Evolutionary conservation across 164 flowering plant species (phyloP).

Genomic region (Magnolia changhungtana): DNA sequence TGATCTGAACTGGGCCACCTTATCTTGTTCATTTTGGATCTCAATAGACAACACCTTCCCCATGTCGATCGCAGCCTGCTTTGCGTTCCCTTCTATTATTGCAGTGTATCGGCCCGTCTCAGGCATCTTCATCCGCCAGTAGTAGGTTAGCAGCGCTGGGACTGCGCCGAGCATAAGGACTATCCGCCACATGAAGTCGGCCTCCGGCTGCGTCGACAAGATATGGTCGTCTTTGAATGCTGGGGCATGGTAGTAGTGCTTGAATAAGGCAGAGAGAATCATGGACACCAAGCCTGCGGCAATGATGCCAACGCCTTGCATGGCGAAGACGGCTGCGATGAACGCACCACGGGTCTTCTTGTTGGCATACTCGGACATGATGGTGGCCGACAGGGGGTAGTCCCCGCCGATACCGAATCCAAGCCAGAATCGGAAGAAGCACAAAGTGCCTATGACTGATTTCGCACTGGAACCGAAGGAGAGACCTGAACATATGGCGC

Average conservation of each 20-base stretch:
- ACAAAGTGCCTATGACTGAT: slow-evolving; percentile 42
- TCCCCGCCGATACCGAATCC: slow-evolving; percentile 56
- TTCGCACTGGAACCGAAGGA: slow-evolving; percentile 34
- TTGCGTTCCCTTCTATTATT: slow-evolving; percentile 61
- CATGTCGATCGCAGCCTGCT: slow-evolving; percentile 63
- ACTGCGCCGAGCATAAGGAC: slow-evolving; percentile 72
- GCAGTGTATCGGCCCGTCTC: slow-evolving; percentile 88
- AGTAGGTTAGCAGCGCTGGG: slow-evolving; percentile 69
- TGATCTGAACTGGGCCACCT: slow-evolving; percentile 30
- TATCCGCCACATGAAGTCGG: slow-evolving; percentile 68
- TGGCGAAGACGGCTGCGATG: slow-evolving; percentile 51
- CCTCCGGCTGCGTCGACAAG: slow-evolving; percentile 38
- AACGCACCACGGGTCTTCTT: slow-evolving; percentile 50
- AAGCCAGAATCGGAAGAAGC: slow-evolving; percentile 66
- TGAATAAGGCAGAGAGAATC: slow-evolving; percentile 38
- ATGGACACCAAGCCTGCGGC: slow-evolving; percentile 52
- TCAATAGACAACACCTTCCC: slow-evolving; percentile 45
- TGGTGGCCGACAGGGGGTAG: slow-evolving; percentile 54
- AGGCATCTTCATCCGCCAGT: slow-evolving; percentile 85
- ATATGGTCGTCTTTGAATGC: not conserved
- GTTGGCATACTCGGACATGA: slow-evolving; percentile 54
- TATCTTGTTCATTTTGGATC: slow-evolving; percentile 38
- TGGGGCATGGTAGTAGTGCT: slow-evolving; percentile 14
- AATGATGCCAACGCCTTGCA: slow-evolving; percentile 61
- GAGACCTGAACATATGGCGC: slow-evolving; percentile 54